phyloP scores from a whole-genome alignment of 2,329 filamentous ascomycete genomes.

The Aspergillus costaricaensis region DNA sequence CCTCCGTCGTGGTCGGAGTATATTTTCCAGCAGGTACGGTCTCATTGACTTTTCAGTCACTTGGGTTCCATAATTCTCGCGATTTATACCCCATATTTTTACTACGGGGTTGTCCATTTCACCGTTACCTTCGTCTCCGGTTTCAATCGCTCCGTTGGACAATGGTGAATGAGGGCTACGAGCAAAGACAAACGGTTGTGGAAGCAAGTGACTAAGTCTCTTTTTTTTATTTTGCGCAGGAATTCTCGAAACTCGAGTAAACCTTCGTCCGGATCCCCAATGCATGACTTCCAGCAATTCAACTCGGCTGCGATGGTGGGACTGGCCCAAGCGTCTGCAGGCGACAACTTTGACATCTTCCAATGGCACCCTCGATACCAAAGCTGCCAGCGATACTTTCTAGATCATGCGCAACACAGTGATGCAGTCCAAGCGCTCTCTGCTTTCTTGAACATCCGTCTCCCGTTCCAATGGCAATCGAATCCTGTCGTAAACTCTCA shows the following conservation, averaged over 20 bases:
- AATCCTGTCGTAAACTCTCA: conserved; percentile 51
- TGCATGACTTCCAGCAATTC: conserved; percentile 37
- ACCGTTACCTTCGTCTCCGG: neutral
- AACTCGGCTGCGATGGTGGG: conserved; percentile 43
- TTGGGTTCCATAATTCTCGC: neutral
- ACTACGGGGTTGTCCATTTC: neutral
- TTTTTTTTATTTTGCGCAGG: conserved; percentile 17
- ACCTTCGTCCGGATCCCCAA: conserved; percentile 23
- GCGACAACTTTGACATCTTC: conserved; percentile 66
- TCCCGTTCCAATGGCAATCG: conserved; percentile 75
- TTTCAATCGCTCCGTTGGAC: neutral
- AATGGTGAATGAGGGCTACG: neutral
- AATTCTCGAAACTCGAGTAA: conserved; percentile 18
- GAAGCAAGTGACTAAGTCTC: conserved; percentile 14
- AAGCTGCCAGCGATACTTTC: conserved; percentile 85
- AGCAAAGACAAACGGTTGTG: conserved; percentile 1
- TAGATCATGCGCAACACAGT: conserved; percentile 86
- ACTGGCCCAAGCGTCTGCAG: conserved; percentile 39
- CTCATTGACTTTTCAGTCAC: conserved; percentile 4
- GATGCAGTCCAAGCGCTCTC: conserved; percentile 82
- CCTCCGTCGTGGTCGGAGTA: conserved; percentile 39
- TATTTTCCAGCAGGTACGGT: conserved; percentile 37
- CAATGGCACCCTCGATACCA: conserved; percentile 92
- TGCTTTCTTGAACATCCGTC: conserved; percentile 85
- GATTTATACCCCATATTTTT: neutral